phyloP scores from a whole-genome alignment of 371 early-diverging fungal genomes.

The Polyrhizophydium stewartii region DNA sequence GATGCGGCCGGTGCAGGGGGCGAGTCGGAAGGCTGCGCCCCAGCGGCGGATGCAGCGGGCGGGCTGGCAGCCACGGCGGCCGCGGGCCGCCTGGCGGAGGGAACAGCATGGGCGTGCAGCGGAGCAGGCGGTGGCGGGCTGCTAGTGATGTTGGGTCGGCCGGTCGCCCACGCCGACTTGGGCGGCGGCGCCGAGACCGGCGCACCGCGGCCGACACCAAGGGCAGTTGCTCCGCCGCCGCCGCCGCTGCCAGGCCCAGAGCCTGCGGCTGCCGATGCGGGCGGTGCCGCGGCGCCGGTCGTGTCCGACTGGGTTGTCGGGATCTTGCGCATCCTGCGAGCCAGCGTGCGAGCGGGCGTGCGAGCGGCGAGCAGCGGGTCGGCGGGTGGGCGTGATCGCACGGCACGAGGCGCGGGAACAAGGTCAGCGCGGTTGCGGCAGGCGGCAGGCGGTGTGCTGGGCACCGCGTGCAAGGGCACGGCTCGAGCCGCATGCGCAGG shows the following conservation, averaged over 20 bases:
- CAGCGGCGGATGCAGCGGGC: neutral
- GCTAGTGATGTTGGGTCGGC: neutral
- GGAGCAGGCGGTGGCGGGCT: neutral
- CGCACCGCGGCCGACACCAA: neutral
- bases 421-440: too few relatives aligned
- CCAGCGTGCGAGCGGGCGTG: too few relatives aligned
- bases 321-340: conserved; percentile 26
- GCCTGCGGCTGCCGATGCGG: conserved; percentile 9
- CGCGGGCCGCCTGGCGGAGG: too few relatives aligned
- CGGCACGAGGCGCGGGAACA: too few relatives aligned
- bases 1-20: conserved; percentile 1
- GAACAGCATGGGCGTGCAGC: too few relatives aligned
- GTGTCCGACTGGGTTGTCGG: conserved; percentile 15
- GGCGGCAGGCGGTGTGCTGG: too few relatives aligned
- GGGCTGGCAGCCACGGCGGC: too few relatives aligned
- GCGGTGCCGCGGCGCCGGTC: conserved; percentile 7
- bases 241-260: conserved; percentile 7
- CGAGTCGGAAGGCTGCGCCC: too few relatives aligned
- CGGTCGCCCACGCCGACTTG: conserved; percentile 5
- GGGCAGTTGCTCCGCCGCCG: too few relatives aligned
- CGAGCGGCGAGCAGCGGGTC: neutral
- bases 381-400: too few relatives aligned
- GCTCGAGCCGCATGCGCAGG: too few relatives aligned
- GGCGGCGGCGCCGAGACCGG: conserved; percentile 3
- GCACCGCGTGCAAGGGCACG: too few relatives aligned